Percentiles rank a stretch among this genome's conserved stretches.
These are phyloP conservation scores for Erythrophleum ivorense DNA, from an alignment of 331 rosid species.

Conservation along the genomic window DNA sequence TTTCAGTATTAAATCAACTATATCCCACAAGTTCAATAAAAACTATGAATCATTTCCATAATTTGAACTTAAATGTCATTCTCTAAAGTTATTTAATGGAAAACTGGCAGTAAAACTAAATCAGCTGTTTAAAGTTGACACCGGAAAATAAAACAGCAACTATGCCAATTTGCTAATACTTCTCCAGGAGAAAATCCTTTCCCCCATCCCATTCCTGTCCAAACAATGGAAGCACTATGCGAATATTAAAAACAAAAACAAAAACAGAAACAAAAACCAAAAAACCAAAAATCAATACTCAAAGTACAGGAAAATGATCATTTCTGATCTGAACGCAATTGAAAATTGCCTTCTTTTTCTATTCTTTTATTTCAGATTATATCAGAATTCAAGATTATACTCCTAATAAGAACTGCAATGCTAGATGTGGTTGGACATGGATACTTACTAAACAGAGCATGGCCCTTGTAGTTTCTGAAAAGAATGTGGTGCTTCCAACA, in stretches of 20 bases:
- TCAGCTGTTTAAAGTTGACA: no score
- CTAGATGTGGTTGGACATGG: not conserved
- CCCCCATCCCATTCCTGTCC: not conserved
- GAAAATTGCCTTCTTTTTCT: not conserved
- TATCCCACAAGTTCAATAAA: not conserved
- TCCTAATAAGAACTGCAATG: not conserved
- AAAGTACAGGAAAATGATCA: not conserved
- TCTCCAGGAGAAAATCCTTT: not conserved
- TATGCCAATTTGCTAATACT: no score
- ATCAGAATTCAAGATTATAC: not conserved
- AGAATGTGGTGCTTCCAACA: conserved; percentile 69
- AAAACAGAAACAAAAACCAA: no score
- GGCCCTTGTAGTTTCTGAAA: conserved; percentile 70
- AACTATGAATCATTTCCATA: not conserved
- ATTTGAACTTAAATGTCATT: not conserved
- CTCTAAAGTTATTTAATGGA: not conserved
- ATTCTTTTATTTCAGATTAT: not conserved
- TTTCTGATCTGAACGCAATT: not conserved
- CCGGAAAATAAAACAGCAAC: no score
- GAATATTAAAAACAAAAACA: no score
- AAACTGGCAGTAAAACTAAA: no score
- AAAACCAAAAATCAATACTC: no score
- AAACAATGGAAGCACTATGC: not conserved
- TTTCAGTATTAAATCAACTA: conserved; percentile 26
- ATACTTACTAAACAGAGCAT: conserved; percentile 77